Conservation (phyloP, 768 basidiomycete genomes). For the Gloeostereum incarnatum region DNA sequence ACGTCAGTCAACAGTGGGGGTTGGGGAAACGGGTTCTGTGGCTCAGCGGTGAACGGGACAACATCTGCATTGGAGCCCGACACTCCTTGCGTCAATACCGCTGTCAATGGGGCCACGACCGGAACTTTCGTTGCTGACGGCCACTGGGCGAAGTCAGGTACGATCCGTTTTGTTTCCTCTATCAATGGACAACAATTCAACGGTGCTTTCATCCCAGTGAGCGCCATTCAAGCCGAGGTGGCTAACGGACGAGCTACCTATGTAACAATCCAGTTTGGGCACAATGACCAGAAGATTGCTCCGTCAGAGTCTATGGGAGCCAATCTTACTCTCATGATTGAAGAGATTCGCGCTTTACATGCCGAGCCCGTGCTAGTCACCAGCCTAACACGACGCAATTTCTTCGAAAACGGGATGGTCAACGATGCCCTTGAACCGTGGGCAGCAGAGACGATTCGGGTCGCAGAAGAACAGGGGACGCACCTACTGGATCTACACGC, state of each 20-base stretch:
- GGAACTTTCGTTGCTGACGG: conserved; percentile 28
- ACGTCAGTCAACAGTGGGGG: conserved; percentile 27
- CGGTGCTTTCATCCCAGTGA: conserved; percentile 9
- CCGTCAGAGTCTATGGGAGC: conserved; percentile 33
- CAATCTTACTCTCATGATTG: conserved; percentile 29
- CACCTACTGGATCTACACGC: conserved; percentile 29
- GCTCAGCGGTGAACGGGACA: conserved; percentile 18
- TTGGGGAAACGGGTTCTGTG: conserved; percentile 34
- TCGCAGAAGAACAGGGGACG: conserved; percentile 19
- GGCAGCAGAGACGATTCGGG: conserved; percentile 20
- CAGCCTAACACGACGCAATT: conserved; percentile 26
- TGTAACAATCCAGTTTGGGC: conserved; percentile 32
- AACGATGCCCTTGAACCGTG: conserved; percentile 25
- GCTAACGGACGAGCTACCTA: conserved; percentile 11
- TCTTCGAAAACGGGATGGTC: conserved; percentile 25
- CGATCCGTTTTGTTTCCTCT: not conserved
- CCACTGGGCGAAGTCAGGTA: conserved; percentile 22
- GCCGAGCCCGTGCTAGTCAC: conserved; percentile 32
- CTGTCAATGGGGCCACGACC: conserved; percentile 28
- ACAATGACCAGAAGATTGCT: conserved; percentile 25
- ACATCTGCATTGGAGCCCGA: conserved; percentile 21
- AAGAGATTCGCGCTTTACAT: conserved; percentile 19
- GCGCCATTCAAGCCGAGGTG: conserved; percentile 22
- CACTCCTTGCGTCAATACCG: conserved; percentile 30
- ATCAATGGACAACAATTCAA: not conserved